Evolutionary conservation across 495 filamentous ascomycete genomes (phyloP).

Genomic region (Cercophora scortea): DNA sequence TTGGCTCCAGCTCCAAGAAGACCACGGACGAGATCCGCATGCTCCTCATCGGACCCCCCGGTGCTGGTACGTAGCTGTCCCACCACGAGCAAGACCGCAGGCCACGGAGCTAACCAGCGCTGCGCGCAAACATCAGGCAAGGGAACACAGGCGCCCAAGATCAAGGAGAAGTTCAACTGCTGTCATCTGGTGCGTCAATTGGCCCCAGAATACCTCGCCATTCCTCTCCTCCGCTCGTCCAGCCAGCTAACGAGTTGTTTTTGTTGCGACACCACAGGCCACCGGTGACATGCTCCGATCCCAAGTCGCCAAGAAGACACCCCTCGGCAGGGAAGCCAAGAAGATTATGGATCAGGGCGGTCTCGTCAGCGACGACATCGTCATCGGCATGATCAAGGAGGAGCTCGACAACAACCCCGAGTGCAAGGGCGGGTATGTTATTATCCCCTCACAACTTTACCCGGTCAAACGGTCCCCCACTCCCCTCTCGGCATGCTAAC

Average conservation of each 20-base stretch:
- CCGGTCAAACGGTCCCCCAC: neutral
- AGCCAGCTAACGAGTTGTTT: neutral
- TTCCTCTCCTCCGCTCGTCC: neutral
- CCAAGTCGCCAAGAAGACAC: slow-evolving; percentile 96
- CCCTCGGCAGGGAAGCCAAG: slow-evolving; percentile 92
- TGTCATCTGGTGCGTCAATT: slow-evolving; percentile 79
- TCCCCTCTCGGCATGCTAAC: neutral
- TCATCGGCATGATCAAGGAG: slow-evolving; percentile 98
- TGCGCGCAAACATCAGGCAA: slow-evolving; percentile 59
- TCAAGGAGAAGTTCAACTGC: slow-evolving; percentile 93
- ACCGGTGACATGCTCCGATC: slow-evolving; percentile 99
- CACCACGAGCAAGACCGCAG: neutral
- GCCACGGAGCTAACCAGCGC: slow-evolving; percentile 5
- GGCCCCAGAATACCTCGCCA: slow-evolving; percentile 1
- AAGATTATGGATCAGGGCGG: slow-evolving; percentile 99
- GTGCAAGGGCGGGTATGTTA: slow-evolving; percentile 87
- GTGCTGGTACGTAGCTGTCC: slow-evolving; percentile 67
- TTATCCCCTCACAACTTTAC: neutral
- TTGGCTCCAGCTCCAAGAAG: slow-evolving; percentile 28
- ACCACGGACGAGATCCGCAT: slow-evolving; percentile 69
- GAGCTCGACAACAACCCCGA: slow-evolving; percentile 90
- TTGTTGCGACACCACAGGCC: slow-evolving; percentile 48
- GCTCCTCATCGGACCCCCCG: slow-evolving; percentile 95
- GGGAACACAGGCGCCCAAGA: slow-evolving; percentile 95
- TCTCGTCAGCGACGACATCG: slow-evolving; percentile 96